Evolutionary conservation across 306 rosid species (phyloP), one percentile per base, ranked within the genome.

Genomic region (Hylodesmum podocarpum): DNA sequence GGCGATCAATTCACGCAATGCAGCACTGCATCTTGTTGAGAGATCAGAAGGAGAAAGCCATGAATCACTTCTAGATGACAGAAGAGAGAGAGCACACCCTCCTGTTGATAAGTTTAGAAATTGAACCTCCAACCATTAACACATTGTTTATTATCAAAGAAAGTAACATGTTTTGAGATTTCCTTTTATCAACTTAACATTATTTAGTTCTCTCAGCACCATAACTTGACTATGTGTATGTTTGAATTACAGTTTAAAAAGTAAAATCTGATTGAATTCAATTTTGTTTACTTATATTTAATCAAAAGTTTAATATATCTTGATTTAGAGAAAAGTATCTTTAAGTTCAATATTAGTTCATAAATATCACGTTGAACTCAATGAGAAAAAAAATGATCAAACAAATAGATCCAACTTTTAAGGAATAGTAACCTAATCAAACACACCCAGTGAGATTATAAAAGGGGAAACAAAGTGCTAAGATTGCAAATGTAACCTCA

Each of bases 21-120:
- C 98, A 0, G 96, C 96, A 43, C 98, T 87, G 24, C 97, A 91
- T 79, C 98, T 90, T 51, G 78, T 46, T 31, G 98, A 90, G 66
- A 91, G 89, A 79, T 94, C 97, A 19, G 86, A 40, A 3, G 87
- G 86, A 14, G 90, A 78, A 29, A 81, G 85, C 88, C 93, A 88
- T 9, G 82, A 70, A 2, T 91, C 91, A 44, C 71, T 78, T 84
- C 84, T 84, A 22, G 93, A 80, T 88, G 98, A 91, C 98, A 94
- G 96, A 94, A 94, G 98, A 94, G 98, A 94, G 98, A 81, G 88
- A 91, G 91, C 98, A 94, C 91, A 83, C 70, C 89, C 98, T 46
- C 91, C 82, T 69, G 86, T 31, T 16, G 65, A 71, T 36, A 80
- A 53, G 63, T 73, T 80, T 4, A 81, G 78, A 78, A 83, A n/a